Evolutionary conservation across 805 yeast genomes (phyloP), one percentile per base, ranked within the genome.

Genomic region (Lachancea thermotolerans): DNA sequence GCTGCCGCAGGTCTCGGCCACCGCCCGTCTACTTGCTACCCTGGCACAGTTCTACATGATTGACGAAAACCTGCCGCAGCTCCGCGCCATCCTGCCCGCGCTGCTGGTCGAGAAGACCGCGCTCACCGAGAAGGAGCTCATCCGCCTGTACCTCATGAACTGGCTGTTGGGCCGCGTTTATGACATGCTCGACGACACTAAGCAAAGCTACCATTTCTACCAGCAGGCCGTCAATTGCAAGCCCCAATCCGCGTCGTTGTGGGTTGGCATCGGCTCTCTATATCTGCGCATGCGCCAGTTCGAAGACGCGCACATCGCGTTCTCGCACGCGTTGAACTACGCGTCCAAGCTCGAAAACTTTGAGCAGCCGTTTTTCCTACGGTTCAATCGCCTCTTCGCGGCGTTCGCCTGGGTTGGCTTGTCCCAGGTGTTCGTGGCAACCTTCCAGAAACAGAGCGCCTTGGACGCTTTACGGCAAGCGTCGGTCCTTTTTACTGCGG

Each of bases 271-370:
- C 27, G 89, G 85, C 2, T 71, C 77, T 10, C 65, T 82, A 40
- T 81, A 81, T 54, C 60, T 81, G 45, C 72, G 72, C 49, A 64
- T 79, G 51, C 76, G 75, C 38, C 87, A 81, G 59, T 58, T 81
- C 18, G 75, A 79, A 2, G 87, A 81, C 55, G 81, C 87, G 0
- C 64, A 81, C 41, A 79, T 81, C 5, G 85, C 86, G 2, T 81
- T 78, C 55, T 75, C 84, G 0, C 84, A 80, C 57, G 85, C 84
- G 2, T 12, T 41, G 31, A 18, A 38, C 35, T 31, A 38, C 11
- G 43, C 49, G 3, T 27, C 40, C 16, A 46, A 44, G 29, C 38
- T 35, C 10, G 46, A 39, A 21, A 35, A 30, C 34, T 40, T 39
- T 11, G 44, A 41, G 18, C 43, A 44, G 5, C 41, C 47, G 3